A percentile compares a stretch with the other conserved stretches of the same genome.
Conservation (phyloP, 768 basidiomycete species). For the Solioccasus polychromus region DNA sequence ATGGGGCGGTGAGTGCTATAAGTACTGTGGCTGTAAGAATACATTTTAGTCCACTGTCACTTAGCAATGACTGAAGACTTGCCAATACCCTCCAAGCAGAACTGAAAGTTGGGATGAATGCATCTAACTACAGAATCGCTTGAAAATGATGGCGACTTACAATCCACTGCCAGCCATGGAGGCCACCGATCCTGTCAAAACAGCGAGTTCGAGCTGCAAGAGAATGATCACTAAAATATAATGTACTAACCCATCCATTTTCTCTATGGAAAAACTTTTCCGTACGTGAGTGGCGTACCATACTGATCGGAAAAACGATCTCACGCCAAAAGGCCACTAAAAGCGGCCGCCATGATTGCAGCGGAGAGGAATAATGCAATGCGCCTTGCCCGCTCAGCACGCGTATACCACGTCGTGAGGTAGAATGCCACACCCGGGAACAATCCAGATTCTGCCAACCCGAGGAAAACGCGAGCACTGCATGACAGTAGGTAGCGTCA, state of each 20-base stretch:
- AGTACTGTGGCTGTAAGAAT: background rate
- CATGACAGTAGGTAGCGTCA: background rate
- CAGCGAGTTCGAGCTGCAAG: background rate
- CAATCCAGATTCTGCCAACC: conserved; percentile 45
- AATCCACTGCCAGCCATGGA: conserved; percentile 40
- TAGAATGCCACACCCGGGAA: conserved; percentile 40
- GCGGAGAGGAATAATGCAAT: conserved; percentile 59
- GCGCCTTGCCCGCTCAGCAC: conserved; percentile 51
- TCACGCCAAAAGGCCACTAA: conserved; percentile 47
- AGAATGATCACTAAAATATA: conserved; percentile 22
- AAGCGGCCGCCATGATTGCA: conserved; percentile 50
- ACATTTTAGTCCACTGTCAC: background rate
- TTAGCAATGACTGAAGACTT: background rate
- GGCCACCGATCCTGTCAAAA: conserved; percentile 23
- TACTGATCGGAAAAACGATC: conserved; percentile 10
- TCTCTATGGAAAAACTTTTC: conserved; percentile 34
- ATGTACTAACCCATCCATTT: conserved; percentile 33
- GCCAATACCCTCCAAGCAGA: conserved; percentile 30
- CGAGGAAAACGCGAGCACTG: conserved; percentile 42
- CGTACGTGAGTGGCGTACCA: background rate
- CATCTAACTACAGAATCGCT: background rate
- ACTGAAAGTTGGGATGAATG: conserved; percentile 19
- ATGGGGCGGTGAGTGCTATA: conserved; percentile 26
- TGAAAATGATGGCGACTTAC: conserved; percentile 22
- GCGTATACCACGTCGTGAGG: conserved; percentile 57